Evolutionary conservation across 2,329 filamentous ascomycete genomes (phyloP).

Genomic region (Fusarium subglutinans): DNA sequence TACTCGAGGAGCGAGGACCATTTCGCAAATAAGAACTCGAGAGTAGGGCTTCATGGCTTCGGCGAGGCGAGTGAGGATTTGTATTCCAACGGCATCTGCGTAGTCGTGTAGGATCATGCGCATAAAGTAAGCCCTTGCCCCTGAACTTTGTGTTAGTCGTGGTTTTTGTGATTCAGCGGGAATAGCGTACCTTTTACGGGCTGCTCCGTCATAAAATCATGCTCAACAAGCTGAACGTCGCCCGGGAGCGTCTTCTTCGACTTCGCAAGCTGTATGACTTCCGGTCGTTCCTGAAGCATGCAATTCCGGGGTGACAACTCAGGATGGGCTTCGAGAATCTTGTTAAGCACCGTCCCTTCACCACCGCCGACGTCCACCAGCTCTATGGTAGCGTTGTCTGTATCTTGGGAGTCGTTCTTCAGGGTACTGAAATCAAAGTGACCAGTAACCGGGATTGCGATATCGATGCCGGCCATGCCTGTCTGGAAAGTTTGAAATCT

Average conservation of each 20-base stretch:
- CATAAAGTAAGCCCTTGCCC: slow-evolving; percentile 49
- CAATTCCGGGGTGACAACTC: slow-evolving; percentile 36
- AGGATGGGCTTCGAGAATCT: slow-evolving; percentile 45
- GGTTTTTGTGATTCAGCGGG: neutral
- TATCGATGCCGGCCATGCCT: slow-evolving; percentile 46
- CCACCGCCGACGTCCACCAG: slow-evolving; percentile 48
- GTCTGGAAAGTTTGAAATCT: slow-evolving; percentile 44
- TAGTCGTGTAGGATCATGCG: slow-evolving; percentile 49
- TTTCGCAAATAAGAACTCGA: slow-evolving; percentile 46
- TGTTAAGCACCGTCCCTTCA: slow-evolving; percentile 42
- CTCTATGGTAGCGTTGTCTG: slow-evolving; percentile 32
- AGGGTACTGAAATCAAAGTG: slow-evolving; percentile 46
- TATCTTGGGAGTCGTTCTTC: slow-evolving; percentile 32
- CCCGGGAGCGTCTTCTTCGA: slow-evolving; percentile 26
- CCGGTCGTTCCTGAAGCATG: slow-evolving; percentile 42
- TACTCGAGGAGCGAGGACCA: slow-evolving; percentile 44
- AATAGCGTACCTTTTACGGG: slow-evolving; percentile 41
- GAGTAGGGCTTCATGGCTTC: slow-evolving; percentile 43
- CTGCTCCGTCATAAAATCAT: slow-evolving; percentile 46
- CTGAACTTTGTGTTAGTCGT: slow-evolving; percentile 21
- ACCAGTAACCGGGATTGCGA: slow-evolving; percentile 45
- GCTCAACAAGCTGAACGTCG: slow-evolving; percentile 34
- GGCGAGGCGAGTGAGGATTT: slow-evolving; percentile 42
- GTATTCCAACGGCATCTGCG: slow-evolving; percentile 39
- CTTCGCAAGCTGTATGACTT: slow-evolving; percentile 41